phyloP scores from a whole-genome alignment of 495 filamentous ascomycete species.

The Mytilinidion resinicola region DNA sequence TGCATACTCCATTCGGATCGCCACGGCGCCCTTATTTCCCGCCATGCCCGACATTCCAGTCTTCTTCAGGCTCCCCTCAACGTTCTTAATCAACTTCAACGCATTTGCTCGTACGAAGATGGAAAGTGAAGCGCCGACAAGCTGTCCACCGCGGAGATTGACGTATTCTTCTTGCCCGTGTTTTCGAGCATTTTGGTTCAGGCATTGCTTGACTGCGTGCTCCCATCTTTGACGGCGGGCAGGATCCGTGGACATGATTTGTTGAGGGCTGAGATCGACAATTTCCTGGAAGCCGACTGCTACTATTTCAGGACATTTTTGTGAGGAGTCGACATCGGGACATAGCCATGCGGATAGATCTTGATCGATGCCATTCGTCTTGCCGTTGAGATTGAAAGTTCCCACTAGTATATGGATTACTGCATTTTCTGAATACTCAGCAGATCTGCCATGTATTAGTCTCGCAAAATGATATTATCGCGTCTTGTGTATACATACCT shows the following conservation, averaged over 20 bases:
- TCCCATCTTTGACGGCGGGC: constrained; percentile 82
- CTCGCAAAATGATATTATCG: background rate
- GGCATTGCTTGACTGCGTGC: constrained; percentile 62
- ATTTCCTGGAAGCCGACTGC: constrained; percentile 96
- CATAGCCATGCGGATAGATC: constrained; percentile 84
- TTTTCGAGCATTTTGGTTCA: constrained; percentile 62
- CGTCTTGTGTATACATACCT: constrained; percentile 29
- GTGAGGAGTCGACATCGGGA: constrained; percentile 44
- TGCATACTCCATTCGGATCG: constrained; percentile 92
- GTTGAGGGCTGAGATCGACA: constrained; percentile 90
- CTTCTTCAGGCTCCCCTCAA: constrained; percentile 94
- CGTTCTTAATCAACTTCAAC: constrained; percentile 81
- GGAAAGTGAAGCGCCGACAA: constrained; percentile 87
- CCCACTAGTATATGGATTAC: constrained; percentile 66
- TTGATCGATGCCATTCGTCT: constrained; percentile 62
- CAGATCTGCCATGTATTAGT: constrained; percentile 4
- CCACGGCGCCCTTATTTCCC: constrained; percentile 96
- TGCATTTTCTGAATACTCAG: constrained; percentile 45
- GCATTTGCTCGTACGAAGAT: constrained; percentile 78
- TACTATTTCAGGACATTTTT: constrained; percentile 66
- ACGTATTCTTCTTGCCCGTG: constrained; percentile 72
- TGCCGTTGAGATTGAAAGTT: constrained; percentile 93
- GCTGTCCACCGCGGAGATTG: constrained; percentile 80
- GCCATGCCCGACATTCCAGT: constrained; percentile 96
- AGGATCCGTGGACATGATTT: constrained; percentile 98